A percentile compares a stretch with the other conserved stretches of the same genome.
These are phyloP conservation scores for Dianthus caryophyllus DNA, from an alignment of 148 eudicot species.

Conservation along the genomic window DNA sequence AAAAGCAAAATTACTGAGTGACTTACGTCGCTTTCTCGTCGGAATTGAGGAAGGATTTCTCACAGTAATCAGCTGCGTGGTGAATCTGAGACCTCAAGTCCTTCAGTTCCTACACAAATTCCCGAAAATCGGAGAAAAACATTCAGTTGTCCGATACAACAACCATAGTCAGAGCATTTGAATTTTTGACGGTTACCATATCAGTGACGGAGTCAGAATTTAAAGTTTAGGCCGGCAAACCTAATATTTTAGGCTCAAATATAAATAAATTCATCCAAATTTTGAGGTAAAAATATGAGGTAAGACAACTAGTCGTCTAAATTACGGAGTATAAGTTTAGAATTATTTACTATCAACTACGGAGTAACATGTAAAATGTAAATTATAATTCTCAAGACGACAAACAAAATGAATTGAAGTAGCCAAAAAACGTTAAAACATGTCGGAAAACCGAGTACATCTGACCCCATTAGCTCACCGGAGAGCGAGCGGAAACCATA, in stretches of 20 bases:
- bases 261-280: no score
- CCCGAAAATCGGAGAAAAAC: background rate
- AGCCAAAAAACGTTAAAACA: background rate
- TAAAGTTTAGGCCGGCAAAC: background rate
- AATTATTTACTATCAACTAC: background rate
- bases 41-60: slow-evolving; percentile 40
- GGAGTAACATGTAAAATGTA: no score
- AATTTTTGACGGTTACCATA: background rate
- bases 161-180: background rate
- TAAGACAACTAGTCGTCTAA: background rate
- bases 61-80: slow-evolving; percentile 62
- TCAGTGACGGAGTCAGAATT: background rate
- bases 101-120: slow-evolving; percentile 52
- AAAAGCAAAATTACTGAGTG: no score
- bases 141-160: slow-evolving; percentile 2
- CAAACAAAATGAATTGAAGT: background rate
- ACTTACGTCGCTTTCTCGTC: slow-evolving; percentile 44
- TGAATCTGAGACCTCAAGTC: slow-evolving; percentile 65
- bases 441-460: background rate
- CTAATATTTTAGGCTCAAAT: no score
- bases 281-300: no score
- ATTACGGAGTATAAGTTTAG: background rate
- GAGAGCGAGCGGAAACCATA: slow-evolving; percentile 17
- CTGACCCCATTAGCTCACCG: background rate
- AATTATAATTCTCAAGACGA: background rate